These are phyloP conservation scores for Chiua sp. DNA, from an alignment of 1,284 basidiomycete genomes.

Conservation along the genomic window DNA sequence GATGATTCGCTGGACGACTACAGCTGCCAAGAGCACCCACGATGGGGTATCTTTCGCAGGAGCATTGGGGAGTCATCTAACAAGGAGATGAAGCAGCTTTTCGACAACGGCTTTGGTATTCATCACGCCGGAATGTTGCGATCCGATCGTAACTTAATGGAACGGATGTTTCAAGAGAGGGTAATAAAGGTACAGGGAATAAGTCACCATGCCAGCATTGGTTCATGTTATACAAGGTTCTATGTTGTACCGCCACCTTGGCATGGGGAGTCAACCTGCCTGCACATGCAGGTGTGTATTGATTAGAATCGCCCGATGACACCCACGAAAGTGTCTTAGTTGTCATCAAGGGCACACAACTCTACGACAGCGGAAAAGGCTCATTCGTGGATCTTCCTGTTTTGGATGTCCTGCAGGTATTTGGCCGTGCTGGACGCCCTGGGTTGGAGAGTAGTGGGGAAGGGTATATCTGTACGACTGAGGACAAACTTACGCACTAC, in stretches of 20 bases:
- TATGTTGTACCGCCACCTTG: conserved; percentile 98
- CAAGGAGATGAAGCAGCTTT: conserved; percentile 97
- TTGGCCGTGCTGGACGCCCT: conserved; percentile 96
- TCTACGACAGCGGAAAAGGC: conserved; percentile 92
- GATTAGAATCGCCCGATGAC: conserved; percentile 10
- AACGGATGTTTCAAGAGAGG: conserved; percentile 91
- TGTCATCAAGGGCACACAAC: conserved; percentile 97
- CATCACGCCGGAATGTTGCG: conserved; percentile 99
- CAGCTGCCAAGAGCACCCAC: conserved; percentile 80
- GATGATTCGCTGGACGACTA: conserved; percentile 84
- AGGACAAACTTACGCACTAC: conserved; percentile 95
- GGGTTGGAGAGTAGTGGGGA: conserved; percentile 96
- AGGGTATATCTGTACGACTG: conserved; percentile 95
- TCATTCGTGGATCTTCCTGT: conserved; percentile 94
- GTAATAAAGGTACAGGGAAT: conserved; percentile 80
- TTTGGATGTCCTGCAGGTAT: conserved; percentile 96
- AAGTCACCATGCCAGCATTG: neutral
- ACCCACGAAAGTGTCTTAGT: conserved; percentile 51
- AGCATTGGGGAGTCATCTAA: conserved; percentile 86
- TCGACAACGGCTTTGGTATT: conserved; percentile 94
- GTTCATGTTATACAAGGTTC: conserved; percentile 61
- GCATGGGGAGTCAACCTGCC: conserved; percentile 99
- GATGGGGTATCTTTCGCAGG: conserved; percentile 77
- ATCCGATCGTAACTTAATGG: conserved; percentile 94
- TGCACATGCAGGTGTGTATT: conserved; percentile 87